Conservation (phyloP, 495 filamentous ascomycete genomes). For the Daldinia decipiens region DNA sequence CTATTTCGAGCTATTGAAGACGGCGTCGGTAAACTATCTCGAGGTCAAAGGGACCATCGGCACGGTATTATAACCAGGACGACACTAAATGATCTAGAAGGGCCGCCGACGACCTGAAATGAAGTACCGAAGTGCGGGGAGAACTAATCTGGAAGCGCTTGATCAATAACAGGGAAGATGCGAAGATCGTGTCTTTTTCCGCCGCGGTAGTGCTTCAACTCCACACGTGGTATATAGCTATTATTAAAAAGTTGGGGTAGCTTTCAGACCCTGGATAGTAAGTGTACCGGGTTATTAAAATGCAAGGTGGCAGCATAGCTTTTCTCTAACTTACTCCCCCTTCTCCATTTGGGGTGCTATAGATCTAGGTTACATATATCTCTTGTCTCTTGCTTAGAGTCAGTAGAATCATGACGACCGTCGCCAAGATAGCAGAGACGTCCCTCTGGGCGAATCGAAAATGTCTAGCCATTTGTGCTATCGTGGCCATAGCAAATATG, state of each 20-base stretch:
- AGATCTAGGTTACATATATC: neutral
- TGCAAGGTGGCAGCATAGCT: neutral
- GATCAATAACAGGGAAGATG: constrained; percentile 36
- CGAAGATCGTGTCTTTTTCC: constrained; percentile 28
- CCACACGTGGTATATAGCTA: constrained; percentile 19
- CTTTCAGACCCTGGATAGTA: constrained; percentile 10
- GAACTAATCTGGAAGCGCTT: constrained; percentile 27
- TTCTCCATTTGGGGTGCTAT: neutral
- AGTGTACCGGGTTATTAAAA: neutral
- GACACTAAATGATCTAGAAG: constrained; percentile 10
- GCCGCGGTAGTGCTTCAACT: constrained; percentile 16
- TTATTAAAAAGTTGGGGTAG: constrained; percentile 38
- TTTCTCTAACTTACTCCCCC: neutral
- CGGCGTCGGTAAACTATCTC: neutral
- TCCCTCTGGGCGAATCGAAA: constrained; percentile 55
- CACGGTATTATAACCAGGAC: neutral
- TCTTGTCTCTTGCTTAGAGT: neutral
- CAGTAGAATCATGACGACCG: constrained; percentile 23
- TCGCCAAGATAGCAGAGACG: constrained; percentile 47
- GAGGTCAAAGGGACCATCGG: neutral
- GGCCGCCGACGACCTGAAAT: constrained; percentile 10
- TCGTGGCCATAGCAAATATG: constrained; percentile 55
- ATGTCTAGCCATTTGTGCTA: constrained; percentile 53
- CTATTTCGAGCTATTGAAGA: neutral
- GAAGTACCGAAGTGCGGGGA: constrained; percentile 50